Evolutionary conservation across 441 rosid species (phyloP).

Genomic region (Syzygium syzygioides): DNA sequence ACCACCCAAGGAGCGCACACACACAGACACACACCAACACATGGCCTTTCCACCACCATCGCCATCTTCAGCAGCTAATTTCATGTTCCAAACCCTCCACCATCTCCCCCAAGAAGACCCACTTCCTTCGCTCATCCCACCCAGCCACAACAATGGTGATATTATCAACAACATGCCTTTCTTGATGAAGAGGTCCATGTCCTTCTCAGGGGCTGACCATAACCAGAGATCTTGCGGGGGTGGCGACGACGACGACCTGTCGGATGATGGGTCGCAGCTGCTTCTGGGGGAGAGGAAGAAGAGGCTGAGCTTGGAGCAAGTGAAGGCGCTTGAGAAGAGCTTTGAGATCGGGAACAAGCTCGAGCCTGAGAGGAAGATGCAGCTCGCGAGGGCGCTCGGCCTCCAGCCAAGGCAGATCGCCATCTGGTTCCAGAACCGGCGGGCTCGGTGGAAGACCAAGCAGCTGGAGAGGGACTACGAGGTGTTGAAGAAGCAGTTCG

Average conservation of each 20-base stretch:
- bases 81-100: conserved; percentile 49
- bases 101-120: conserved; percentile 37
- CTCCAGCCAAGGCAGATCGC: conserved; percentile 90
- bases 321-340: conserved; percentile 86
- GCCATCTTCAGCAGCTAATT: conserved; percentile 40
- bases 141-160: conserved; percentile 28
- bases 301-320: conserved; percentile 87
- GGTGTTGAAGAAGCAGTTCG: conserved; percentile 69
- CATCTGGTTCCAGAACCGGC: conserved; percentile 95
- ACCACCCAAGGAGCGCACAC: conserved; percentile 4
- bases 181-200: conserved; percentile 82
- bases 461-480: conserved; percentile 87
- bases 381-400: conserved; percentile 80
- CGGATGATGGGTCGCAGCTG: conserved; percentile 81
- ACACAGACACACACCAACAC: not conserved
- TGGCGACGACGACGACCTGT: conserved; percentile 74
- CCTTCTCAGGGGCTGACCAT: conserved; percentile 63
- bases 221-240: conserved; percentile 23
- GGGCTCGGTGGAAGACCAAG: conserved; percentile 97
- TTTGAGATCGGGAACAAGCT: conserved; percentile 91
- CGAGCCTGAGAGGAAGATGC: conserved; percentile 93
- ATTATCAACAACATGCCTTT: conserved; percentile 42
- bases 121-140: conserved; percentile 55
- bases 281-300: conserved; percentile 83
- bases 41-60: conserved; percentile 75